Evolutionary conservation across 768 basidiomycete genomes (phyloP).

Genomic region (Russula vinacea): DNA sequence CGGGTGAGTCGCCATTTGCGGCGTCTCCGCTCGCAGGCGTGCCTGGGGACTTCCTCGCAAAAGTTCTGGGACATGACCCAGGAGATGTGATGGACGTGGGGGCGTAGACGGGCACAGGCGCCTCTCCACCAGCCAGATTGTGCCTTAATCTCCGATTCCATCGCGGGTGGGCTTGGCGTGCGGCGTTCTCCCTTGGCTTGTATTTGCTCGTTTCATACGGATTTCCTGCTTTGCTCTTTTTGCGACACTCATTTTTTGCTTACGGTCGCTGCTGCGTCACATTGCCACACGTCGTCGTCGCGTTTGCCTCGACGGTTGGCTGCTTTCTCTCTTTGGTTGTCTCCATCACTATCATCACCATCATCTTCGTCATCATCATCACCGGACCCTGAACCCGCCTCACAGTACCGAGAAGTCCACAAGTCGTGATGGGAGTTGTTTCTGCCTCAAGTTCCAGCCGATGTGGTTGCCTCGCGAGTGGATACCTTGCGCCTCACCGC

Average conservation of each 20-base stretch:
- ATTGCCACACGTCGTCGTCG: background rate
- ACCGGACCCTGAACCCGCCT: background rate
- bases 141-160: constrained; percentile 19
- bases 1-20: constrained; percentile 45
- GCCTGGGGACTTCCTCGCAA: constrained; percentile 58
- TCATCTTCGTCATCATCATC: constrained; percentile 8
- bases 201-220: constrained; percentile 1
- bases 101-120: constrained; percentile 22
- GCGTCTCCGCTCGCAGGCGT: constrained; percentile 66
- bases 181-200: background rate
- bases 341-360: constrained; percentile 6
- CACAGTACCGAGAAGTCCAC: background rate
- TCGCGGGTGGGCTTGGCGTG: background rate
- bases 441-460: background rate
- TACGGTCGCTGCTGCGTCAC: background rate
- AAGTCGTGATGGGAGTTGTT: constrained; percentile 11
- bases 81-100: constrained; percentile 34
- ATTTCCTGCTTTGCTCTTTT: background rate
- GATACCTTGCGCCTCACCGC: background rate
- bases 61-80: constrained; percentile 44
- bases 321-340: constrained; percentile 1
- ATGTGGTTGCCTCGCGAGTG: background rate
- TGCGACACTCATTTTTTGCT: background rate
- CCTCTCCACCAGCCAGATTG: background rate
- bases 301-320: background rate